These are phyloP conservation scores for Raddia distichophylla DNA, from an alignment of 176 grass and related monocot genomes.

Conservation along the genomic window DNA sequence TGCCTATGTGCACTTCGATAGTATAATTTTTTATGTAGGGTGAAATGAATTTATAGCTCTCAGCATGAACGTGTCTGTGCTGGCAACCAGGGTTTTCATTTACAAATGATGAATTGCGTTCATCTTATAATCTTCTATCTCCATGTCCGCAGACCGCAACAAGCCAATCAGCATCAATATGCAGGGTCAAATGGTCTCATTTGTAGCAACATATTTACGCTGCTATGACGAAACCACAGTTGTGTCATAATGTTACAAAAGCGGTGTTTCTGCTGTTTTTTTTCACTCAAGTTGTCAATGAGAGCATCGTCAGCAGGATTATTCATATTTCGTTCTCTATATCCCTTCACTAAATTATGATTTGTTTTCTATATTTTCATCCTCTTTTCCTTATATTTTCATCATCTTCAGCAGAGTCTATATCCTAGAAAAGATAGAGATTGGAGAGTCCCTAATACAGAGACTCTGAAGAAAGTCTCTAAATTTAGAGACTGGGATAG, in stretches of 20 bases:
- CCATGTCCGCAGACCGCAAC: not conserved
- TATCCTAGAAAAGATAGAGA: no score
- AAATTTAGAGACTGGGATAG: no score
- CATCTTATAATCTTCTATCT: not conserved
- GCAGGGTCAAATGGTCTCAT: not conserved
- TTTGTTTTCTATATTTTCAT: no score
- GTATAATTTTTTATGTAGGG: conserved; percentile 26
- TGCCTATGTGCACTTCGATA: not conserved
- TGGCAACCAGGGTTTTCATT: not conserved
- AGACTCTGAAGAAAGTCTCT: no score
- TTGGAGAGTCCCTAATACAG: no score
- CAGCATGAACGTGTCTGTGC: not conserved
- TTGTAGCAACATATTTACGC: conserved; percentile 12
- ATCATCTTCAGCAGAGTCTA: no score
- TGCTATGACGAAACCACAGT: conserved; percentile 26
- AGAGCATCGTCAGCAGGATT: no score
- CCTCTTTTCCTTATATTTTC: no score
- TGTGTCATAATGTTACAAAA: conserved; percentile 7
- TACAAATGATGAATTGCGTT: conserved; percentile 1
- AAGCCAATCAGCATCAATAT: not conserved
- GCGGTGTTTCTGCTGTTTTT: not conserved
- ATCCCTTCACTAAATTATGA: no score
- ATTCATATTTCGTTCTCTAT: no score
- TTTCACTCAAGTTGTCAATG: no score
- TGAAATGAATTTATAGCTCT: conserved; percentile 2